These are phyloP conservation scores for Lentinula novae-zelandiae DNA, from an alignment of 1,284 basidiomycete genomes.

Conservation along the genomic window DNA sequence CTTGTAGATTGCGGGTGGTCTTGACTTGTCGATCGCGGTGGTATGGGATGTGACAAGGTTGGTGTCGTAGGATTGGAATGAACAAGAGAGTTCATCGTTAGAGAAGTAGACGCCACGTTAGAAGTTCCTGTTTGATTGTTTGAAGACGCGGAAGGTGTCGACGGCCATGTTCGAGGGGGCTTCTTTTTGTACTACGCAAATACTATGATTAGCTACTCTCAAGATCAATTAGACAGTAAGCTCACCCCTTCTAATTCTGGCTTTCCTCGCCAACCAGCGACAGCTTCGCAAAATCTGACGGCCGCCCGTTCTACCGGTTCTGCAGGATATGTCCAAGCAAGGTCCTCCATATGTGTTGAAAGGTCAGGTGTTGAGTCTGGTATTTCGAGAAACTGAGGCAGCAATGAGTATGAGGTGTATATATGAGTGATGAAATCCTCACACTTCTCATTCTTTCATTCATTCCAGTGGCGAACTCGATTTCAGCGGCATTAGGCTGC, in stretches of 20 bases:
- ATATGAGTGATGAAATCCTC: conserved; percentile 24
- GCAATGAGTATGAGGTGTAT: neutral
- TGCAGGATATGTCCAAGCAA: conserved; percentile 74
- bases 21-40: neutral
- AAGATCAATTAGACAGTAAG: conserved; percentile 1
- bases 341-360: conserved; percentile 74
- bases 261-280: conserved; percentile 75
- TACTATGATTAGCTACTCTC: neutral
- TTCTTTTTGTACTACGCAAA: conserved; percentile 10
- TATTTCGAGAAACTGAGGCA: neutral
- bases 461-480: conserved; percentile 60
- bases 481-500: conserved; percentile 29
- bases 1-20: conserved; percentile 6
- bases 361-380: conserved; percentile 46
- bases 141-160: conserved; percentile 2
- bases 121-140: conserved; percentile 19
- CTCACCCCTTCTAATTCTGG: conserved; percentile 75
- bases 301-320: conserved; percentile 78
- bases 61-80: conserved; percentile 48
- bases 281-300: conserved; percentile 73
- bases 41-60: neutral
- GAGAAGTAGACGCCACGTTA: conserved; percentile 24
- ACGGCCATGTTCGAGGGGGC: conserved; percentile 7
- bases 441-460: conserved; percentile 62
- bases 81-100: conserved; percentile 60